A percentile compares a stretch with the other conserved stretches of the same genome.
phyloP scores from a whole-genome alignment of 495 filamentous ascomycete species.

The Hypoxylon subgilvum region DNA sequence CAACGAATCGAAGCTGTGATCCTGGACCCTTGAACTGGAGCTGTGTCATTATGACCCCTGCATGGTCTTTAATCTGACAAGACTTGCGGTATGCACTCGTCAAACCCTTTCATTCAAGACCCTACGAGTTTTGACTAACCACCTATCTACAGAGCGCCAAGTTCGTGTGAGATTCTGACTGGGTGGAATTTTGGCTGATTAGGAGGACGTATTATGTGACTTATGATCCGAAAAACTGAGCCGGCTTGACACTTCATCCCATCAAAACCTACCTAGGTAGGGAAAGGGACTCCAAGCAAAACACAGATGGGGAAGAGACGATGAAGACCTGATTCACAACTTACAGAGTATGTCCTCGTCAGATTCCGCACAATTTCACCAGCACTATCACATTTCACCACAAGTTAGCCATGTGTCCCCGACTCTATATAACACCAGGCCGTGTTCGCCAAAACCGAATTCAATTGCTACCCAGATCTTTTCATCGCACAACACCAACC shows the following conservation, averaged over 20 bases:
- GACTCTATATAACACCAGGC: neutral
- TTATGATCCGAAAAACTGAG: no score
- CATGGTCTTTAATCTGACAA: conserved; percentile 6
- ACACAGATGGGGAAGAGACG: no score
- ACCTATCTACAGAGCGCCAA: no score
- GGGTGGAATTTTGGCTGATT: no score
- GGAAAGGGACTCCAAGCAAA: no score
- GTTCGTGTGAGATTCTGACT: no score
- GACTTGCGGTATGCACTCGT: no score
- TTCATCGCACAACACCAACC: neutral
- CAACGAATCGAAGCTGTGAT: conserved; percentile 32
- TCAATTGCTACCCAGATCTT: neutral
- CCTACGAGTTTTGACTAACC: no score
- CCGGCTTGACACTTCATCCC: no score
- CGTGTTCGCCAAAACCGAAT: neutral
- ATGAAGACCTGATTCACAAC: neutral
- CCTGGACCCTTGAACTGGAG: neutral
- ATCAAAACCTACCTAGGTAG: no score
- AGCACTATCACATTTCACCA: neutral
- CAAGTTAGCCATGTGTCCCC: neutral
- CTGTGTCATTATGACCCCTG: neutral
- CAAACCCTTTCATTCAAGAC: no score
- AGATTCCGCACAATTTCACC: neutral
- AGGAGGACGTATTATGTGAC: no score
- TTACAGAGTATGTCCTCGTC: neutral